These are phyloP conservation scores for Pinus taeda DNA, from an alignment of 75 land plant species.

Conservation along the genomic window DNA sequence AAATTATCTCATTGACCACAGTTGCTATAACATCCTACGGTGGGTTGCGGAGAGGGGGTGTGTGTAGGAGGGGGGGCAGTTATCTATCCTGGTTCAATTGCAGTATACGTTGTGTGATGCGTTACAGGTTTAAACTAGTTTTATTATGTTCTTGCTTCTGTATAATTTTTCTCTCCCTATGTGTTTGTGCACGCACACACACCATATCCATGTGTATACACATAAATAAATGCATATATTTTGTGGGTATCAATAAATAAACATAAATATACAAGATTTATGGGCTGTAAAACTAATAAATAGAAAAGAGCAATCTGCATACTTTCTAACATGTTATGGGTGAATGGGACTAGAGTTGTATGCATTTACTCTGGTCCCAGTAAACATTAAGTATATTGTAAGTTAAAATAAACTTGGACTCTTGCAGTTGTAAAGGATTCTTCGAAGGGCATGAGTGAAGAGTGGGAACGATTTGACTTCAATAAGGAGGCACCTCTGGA, in stretches of 20 bases:
- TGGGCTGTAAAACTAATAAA: background rate
- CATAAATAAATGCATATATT: too few species aligned
- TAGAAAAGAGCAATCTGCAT: background rate
- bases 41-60: too few species aligned
- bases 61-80: too few species aligned
- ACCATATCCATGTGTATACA: too few species aligned
- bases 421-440: conserved; percentile 70
- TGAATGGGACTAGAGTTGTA: background rate
- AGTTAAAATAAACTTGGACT: background rate
- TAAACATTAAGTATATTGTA: background rate
- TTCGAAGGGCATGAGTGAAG: conserved; percentile 47
- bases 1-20: too few species aligned
- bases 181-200: too few species aligned
- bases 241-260: too few species aligned
- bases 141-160: background rate
- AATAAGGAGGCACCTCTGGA: conserved; percentile 91
- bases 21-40: background rate
- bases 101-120: background rate
- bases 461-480: conserved; percentile 97
- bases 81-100: too few species aligned
- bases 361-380: background rate
- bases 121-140: background rate
- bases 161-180: background rate
- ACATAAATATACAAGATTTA: background rate
- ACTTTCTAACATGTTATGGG: background rate